Evolutionary conservation across 352 stramenopile genomes (phyloP).

Genomic region (Pythium vanterpoolii): DNA sequence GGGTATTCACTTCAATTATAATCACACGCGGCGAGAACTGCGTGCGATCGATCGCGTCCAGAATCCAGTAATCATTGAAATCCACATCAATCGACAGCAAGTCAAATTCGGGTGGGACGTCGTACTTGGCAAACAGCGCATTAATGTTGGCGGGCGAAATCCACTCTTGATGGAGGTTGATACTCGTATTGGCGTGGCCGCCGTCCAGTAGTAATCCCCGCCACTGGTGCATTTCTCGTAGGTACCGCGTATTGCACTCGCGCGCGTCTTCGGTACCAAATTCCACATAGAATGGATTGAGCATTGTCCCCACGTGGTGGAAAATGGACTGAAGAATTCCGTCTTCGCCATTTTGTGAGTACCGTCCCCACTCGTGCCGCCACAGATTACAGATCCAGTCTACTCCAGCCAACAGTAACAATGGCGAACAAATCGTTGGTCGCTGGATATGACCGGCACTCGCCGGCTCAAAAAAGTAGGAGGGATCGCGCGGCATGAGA

Average conservation of each 20-base stretch:
- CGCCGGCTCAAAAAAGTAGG: slow-evolving; percentile 7
- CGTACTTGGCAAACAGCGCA: slow-evolving; percentile 41
- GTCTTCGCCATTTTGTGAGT: slow-evolving; percentile 73
- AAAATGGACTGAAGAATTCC: slow-evolving; percentile 63
- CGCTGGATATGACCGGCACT: not conserved
- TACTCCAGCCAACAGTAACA: not conserved
- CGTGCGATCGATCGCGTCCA: slow-evolving; percentile 42
- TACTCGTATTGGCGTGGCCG: slow-evolving; percentile 32
- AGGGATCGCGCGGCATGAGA: slow-evolving; percentile 7
- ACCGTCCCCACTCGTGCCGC: slow-evolving; percentile 59
- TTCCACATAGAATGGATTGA: slow-evolving; percentile 48
- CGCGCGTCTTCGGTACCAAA: slow-evolving; percentile 55
- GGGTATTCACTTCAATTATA: slow-evolving; percentile 61
- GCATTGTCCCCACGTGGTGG: slow-evolving; percentile 35
- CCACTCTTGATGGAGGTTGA: slow-evolving; percentile 56
- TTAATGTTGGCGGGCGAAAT: slow-evolving; percentile 67
- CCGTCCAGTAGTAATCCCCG: slow-evolving; percentile 62
- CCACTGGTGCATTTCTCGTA: slow-evolving; percentile 48
- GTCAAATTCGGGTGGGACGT: slow-evolving; percentile 46
- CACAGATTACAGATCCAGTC: slow-evolving; percentile 59
- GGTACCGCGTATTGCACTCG: slow-evolving; percentile 62
- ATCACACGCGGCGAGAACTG: slow-evolving; percentile 51
- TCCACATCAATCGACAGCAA: slow-evolving; percentile 70
- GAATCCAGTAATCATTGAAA: slow-evolving; percentile 77
- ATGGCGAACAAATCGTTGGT: slow-evolving; percentile 1